Base-by-base conservation (phyloP, 495 filamentous ascomycete genomes). In the Cercophora samala region DNA sequence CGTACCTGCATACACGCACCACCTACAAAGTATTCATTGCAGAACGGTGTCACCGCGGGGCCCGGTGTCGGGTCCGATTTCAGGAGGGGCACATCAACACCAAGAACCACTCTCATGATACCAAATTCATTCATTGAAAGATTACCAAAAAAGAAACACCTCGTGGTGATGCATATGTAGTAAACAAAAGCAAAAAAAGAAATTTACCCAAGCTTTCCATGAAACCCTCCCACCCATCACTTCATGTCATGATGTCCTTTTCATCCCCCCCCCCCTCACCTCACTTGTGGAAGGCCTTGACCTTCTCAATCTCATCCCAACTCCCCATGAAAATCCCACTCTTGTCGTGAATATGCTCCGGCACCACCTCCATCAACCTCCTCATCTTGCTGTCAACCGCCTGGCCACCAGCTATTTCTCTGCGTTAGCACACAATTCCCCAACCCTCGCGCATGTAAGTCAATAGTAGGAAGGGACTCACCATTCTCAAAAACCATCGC, bases 401-500 rank as follows among this genome's bases (percentile, higher is more conserved):
- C 78, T 95, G 87, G 58, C 95, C 95, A 69, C 95, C 95, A 69
- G 95, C 95, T 88, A 42, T 60, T 5, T 19, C 21, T 17, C 26
- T n/a, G 66, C n/a, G n/a, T 78, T 65, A 76, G 73, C 60, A 54
- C n/a, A n/a, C n/a, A n/a, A n/a, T n/a, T n/a, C n/a, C n/a, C n/a
- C n/a, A n/a, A n/a, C n/a, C n/a, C n/a, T n/a, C n/a, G n/a, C n/a
- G n/a, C 26, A 46, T 46, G 37, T 46, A 32, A 4, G 65, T 53
- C 21, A 58, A 13, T n/a, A n/a, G 42, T 21, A 6, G 9, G 66
- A 29, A 19, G 21, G 5, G 54, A 84, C 87, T 82, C 74, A 94
- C 91, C 91, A 80, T 99, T 97, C 83, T 99, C 95, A 81, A 99
- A 97, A 22, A 99, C 84, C 93, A 98, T 92, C 5, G 96, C 96